Conservation (phyloP, 495 filamentous ascomycete genomes). For the Paragyromitra xinjiangensis region DNA sequence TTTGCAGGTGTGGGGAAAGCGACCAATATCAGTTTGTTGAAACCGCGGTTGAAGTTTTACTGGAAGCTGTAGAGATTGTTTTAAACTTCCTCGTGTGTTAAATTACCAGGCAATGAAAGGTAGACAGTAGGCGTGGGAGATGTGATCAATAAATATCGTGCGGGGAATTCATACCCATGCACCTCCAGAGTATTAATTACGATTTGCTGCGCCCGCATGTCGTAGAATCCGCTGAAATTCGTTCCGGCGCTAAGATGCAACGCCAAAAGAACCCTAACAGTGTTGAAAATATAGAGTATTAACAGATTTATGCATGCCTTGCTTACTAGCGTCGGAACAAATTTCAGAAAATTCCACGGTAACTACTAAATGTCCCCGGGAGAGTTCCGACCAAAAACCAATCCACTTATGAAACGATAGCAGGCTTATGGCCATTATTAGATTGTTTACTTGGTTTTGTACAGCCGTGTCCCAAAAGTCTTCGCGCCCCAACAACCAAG, state of each 20-base stretch:
- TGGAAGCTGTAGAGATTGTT: too few species aligned
- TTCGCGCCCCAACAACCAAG: too few species aligned
- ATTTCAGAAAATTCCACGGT: too few species aligned
- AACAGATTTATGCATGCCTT: too few species aligned
- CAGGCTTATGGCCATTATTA: not conserved
- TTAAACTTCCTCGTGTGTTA: not conserved
- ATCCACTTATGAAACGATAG: not conserved
- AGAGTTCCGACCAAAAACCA: not conserved
- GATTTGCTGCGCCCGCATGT: not conserved
- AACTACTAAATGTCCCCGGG: not conserved
- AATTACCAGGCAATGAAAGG: not conserved
- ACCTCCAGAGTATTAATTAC: not conserved
- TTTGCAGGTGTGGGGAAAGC: not conserved
- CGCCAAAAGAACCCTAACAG: too few species aligned
- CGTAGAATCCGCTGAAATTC: too few species aligned
- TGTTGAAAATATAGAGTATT: too few species aligned
- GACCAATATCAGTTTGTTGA: not conserved
- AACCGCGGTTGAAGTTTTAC: too few species aligned
- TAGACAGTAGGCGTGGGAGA: not conserved
- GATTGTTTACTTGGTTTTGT: too few species aligned
- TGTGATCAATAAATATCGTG: not conserved
- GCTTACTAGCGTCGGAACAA: too few species aligned
- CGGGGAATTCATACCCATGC: not conserved
- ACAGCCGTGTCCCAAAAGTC: too few species aligned
- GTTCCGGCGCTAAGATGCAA: too few species aligned